Evolutionary conservation across 2,329 filamentous ascomycete genomes (phyloP).

Genomic region (Colletotrichum zoysiae): DNA sequence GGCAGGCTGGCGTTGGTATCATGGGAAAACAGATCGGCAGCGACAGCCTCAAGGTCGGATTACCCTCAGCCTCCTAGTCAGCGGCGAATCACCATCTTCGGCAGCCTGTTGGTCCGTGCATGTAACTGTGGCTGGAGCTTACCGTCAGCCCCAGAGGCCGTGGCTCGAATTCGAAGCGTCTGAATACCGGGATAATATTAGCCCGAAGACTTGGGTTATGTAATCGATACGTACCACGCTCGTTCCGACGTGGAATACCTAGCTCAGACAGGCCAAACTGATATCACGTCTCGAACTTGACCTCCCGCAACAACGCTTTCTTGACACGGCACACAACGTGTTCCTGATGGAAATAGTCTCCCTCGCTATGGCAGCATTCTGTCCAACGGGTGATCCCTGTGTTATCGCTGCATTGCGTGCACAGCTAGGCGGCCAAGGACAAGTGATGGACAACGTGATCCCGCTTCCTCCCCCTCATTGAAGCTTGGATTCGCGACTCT

Average conservation of each 20-base stretch:
- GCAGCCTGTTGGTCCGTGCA: constrained; percentile 29
- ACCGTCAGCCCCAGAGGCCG: not conserved
- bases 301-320: constrained; percentile 5
- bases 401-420: constrained; percentile 31
- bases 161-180: not conserved
- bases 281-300: constrained; percentile 25
- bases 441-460: constrained; percentile 26
- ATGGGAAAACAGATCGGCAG: constrained; percentile 16
- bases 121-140: not conserved
- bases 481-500: constrained; percentile 34
- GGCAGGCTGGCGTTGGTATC: constrained; percentile 16
- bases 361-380: not conserved
- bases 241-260: too few species aligned
- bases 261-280: constrained; percentile 6
- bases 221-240: not conserved
- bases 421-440: constrained; percentile 27
- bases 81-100: constrained; percentile 21
- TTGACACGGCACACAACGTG: constrained; percentile 20
- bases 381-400: constrained; percentile 32
- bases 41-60: constrained; percentile 32
- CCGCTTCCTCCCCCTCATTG: constrained; percentile 22
- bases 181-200: not conserved
- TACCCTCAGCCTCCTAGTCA: constrained; percentile 34
- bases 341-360: constrained; percentile 1
- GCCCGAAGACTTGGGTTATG: not conserved